Evolutionary conservation across 2,329 filamentous ascomycete genomes (phyloP).

Genomic region (Penicillium crustosum): DNA sequence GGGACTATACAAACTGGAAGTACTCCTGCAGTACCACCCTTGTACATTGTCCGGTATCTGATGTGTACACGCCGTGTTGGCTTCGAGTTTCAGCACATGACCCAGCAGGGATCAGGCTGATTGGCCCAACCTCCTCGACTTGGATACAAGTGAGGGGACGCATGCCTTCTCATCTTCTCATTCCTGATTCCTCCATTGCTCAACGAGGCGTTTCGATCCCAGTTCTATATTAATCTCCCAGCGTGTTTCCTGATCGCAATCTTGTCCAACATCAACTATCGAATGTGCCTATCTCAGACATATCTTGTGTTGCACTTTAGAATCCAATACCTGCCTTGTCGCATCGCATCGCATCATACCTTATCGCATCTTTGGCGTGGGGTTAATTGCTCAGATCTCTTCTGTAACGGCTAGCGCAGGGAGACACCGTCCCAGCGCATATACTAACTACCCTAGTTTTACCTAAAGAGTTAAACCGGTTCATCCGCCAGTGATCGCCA

Average conservation of each 20-base stretch:
- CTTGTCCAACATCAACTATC: constrained; percentile 5
- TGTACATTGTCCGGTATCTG: background rate
- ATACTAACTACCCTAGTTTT: constrained; percentile 18
- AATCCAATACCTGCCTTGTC: constrained; percentile 7
- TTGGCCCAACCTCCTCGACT: constrained; percentile 35
- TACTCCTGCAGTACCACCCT: background rate
- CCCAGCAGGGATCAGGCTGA: constrained; percentile 15
- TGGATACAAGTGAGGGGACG: constrained; percentile 24
- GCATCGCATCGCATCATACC: constrained; percentile 23
- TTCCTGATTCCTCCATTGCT: constrained; percentile 20
- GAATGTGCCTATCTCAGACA: constrained; percentile 8
- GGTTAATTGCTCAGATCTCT: constrained; percentile 24
- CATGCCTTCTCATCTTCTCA: constrained; percentile 10
- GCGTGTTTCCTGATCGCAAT: constrained; percentile 3
- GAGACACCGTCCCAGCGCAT: constrained; percentile 14
- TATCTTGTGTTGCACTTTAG: background rate
- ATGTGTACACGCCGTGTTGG: constrained; percentile 7
- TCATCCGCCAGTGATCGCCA: constrained; percentile 9
- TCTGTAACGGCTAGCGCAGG: constrained; percentile 18
- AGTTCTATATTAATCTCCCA: constrained; percentile 7
- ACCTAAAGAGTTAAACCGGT: constrained; percentile 2
- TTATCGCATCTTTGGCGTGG: constrained; percentile 21
- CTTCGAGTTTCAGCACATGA: constrained; percentile 18
- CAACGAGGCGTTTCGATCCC: constrained; percentile 17
- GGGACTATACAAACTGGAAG: background rate